Evolutionary conservation across 257 asterid species (phyloP).

Genomic region (Solanum ahanhuiri): DNA sequence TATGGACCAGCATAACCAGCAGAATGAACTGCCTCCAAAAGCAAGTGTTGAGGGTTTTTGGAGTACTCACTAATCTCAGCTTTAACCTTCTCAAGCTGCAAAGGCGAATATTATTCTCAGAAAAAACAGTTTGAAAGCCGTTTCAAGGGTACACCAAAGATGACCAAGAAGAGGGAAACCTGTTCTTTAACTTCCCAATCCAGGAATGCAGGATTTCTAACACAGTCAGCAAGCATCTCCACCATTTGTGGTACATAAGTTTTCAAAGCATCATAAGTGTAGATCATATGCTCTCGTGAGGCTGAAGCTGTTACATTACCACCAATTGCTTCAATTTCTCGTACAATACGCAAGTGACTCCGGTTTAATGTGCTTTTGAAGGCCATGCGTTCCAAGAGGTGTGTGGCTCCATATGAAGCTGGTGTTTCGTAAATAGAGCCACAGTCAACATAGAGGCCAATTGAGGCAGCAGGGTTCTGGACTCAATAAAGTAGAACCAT

Average conservation of each 20-base stretch:
- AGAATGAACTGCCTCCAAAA: slow-evolving; percentile 75
- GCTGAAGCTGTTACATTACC: slow-evolving; percentile 68
- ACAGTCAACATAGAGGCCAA: slow-evolving; percentile 77
- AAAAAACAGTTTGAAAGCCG: not conserved
- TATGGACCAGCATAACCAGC: slow-evolving; percentile 70
- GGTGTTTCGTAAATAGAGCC: slow-evolving; percentile 88
- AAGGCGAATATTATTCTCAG: not conserved
- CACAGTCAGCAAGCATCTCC: slow-evolving; percentile 73
- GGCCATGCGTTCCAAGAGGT: slow-evolving; percentile 91
- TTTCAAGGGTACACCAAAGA: not conserved
- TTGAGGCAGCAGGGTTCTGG: slow-evolving; percentile 77
- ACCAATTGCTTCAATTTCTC: slow-evolving; percentile 96
- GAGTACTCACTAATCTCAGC: slow-evolving; percentile 54
- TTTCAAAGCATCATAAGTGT: slow-evolving; percentile 70
- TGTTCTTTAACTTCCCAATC: slow-evolving; percentile 97
- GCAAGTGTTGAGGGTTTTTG: slow-evolving; percentile 67
- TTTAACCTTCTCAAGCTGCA: slow-evolving; percentile 54
- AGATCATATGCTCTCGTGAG: slow-evolving; percentile 77
- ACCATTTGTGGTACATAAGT: slow-evolving; percentile 83
- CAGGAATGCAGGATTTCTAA: slow-evolving; percentile 81
- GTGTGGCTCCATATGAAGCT: slow-evolving; percentile 64
- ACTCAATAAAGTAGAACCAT: not conserved
- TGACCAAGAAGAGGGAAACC: slow-evolving; percentile 27
- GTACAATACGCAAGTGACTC: slow-evolving; percentile 72
- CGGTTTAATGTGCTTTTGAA: slow-evolving; percentile 78